A percentile compares a stretch with the other conserved stretches of the same genome.
Evolutionary conservation across 495 filamentous ascomycete species (phyloP).

Genomic region (Aspergillus ostianus): DNA sequence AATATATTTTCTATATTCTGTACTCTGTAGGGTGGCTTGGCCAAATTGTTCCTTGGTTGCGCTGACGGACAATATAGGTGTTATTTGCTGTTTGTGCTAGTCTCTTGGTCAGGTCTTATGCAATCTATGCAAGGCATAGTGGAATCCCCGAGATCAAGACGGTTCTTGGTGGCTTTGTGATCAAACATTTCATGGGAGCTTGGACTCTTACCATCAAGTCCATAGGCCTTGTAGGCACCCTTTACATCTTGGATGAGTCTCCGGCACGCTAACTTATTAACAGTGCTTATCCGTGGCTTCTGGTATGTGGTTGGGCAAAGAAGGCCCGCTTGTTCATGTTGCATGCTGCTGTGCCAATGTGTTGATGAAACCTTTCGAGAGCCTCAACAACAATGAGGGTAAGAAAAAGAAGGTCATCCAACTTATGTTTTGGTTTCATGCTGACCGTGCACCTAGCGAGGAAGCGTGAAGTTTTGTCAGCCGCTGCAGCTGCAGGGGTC

Average conservation of each 20-base stretch:
- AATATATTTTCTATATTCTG: conserved; percentile 81
- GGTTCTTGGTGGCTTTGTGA: conserved; percentile 90
- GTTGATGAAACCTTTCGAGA: conserved; percentile 86
- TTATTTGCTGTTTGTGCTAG: conserved; percentile 78
- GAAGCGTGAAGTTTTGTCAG: conserved; percentile 93
- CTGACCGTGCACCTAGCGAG: conserved; percentile 56
- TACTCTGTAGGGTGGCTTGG: conserved; percentile 61
- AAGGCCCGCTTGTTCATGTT: conserved; percentile 95
- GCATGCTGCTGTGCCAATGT: conserved; percentile 97
- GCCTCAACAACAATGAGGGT: conserved; percentile 88
- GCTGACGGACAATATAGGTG: conserved; percentile 47
- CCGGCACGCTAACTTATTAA: conserved; percentile 14
- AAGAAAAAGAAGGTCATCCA: conserved; percentile 11
- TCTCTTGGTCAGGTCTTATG: conserved; percentile 77
- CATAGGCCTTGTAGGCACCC: conserved; percentile 70
- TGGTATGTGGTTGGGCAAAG: conserved; percentile 97
- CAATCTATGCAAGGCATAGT: conserved; percentile 88
- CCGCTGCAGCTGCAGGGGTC: conserved; percentile 90
- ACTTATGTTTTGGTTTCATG: background rate
- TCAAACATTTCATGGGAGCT: conserved; percentile 83
- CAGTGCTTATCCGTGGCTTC: conserved; percentile 92
- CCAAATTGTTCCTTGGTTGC: conserved; percentile 18
- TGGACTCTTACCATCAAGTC: conserved; percentile 95
- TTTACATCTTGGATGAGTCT: background rate
- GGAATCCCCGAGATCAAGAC: conserved; percentile 99